phyloP scores from a whole-genome alignment of 164 flowering plant genomes.

The Houttuynia cordata region DNA sequence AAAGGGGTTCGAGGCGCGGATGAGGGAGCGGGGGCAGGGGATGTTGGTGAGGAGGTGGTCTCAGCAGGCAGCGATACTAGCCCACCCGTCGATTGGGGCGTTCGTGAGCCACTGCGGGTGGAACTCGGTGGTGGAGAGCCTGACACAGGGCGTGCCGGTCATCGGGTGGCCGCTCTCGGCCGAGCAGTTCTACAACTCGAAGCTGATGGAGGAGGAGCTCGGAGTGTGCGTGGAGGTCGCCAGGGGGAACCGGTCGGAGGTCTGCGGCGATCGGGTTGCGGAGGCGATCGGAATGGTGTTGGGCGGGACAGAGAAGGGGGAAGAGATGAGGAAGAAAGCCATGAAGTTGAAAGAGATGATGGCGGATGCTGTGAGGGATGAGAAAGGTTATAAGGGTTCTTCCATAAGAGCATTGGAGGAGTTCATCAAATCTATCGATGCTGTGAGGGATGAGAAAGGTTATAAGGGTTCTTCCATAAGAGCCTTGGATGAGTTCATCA shows the following conservation, averaged over 20 bases:
- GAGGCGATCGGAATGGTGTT: constrained; percentile 4
- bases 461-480: constrained; percentile 4
- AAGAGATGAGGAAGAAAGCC: constrained; percentile 7
- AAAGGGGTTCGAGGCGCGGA: constrained; percentile 9
- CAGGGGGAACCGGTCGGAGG: not conserved
- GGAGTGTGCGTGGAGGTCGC: constrained; percentile 7
- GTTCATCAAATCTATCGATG: constrained; percentile 1
- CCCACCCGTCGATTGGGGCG: constrained; percentile 9
- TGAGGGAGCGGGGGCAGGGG: constrained; percentile 5
- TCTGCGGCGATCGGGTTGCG: not conserved
- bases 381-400: constrained; percentile 1
- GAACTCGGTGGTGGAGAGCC: constrained; percentile 15
- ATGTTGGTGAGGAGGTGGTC: constrained; percentile 9
- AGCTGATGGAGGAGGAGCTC: constrained; percentile 10
- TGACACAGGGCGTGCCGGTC: constrained; percentile 10
- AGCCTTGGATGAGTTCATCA: constrained; percentile 8
- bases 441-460: not conserved
- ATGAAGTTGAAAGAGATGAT: constrained; percentile 1
- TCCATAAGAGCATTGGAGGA: constrained; percentile 6
- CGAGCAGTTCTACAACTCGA: constrained; percentile 10
- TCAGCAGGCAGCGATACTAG: constrained; percentile 10
- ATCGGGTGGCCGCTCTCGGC: constrained; percentile 9
- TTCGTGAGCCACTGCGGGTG: constrained; percentile 18
- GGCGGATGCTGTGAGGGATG: constrained; percentile 2
- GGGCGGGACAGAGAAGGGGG: constrained; percentile 8